Evolutionary conservation across 192 early-diverging fungal species (phyloP).

Genomic region (Entomortierella beljakovae): DNA sequence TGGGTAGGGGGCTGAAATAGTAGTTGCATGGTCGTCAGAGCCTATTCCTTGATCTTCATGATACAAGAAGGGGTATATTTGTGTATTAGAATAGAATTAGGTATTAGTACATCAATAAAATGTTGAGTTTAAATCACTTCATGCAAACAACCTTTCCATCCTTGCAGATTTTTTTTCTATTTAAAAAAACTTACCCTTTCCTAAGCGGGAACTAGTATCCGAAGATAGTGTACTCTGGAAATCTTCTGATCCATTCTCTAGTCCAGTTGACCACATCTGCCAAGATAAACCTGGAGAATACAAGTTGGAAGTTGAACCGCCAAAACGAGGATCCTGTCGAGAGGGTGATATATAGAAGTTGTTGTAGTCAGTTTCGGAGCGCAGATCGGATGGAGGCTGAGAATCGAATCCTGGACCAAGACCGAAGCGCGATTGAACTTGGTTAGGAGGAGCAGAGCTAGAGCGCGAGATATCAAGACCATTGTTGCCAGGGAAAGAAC

Average conservation of each 20-base stretch:
- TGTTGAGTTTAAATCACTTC: too few species aligned
- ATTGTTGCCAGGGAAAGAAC: slow-evolving; percentile 29
- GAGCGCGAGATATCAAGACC: slow-evolving; percentile 70
- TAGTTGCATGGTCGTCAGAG: slow-evolving; percentile 13
- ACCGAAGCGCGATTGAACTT: slow-evolving; percentile 64
- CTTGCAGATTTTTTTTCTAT: too few species aligned
- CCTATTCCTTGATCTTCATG: not conserved
- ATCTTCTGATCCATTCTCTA: slow-evolving; percentile 45
- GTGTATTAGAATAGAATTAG: too few species aligned
- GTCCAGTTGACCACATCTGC: slow-evolving; percentile 65
- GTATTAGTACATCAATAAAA: too few species aligned
- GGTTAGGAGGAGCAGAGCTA: slow-evolving; percentile 80
- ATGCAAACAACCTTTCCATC: too few species aligned
- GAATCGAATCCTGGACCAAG: slow-evolving; percentile 57
- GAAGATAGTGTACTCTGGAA: slow-evolving; percentile 1
- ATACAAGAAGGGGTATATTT: too few species aligned
- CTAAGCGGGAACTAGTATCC: slow-evolving; percentile 10
- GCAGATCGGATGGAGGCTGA: slow-evolving; percentile 60
- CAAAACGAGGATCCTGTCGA: slow-evolving; percentile 69
- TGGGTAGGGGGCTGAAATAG: slow-evolving; percentile 34
- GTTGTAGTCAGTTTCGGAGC: slow-evolving; percentile 74
- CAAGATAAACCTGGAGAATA: slow-evolving; percentile 77
- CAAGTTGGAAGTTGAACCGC: slow-evolving; percentile 60
- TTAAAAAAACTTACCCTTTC: slow-evolving; percentile 12
- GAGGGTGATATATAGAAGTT: slow-evolving; percentile 68